Evolutionary conservation across 176 grass and related monocot genomes (phyloP).

Genomic region (Aegilops bicornis): DNA sequence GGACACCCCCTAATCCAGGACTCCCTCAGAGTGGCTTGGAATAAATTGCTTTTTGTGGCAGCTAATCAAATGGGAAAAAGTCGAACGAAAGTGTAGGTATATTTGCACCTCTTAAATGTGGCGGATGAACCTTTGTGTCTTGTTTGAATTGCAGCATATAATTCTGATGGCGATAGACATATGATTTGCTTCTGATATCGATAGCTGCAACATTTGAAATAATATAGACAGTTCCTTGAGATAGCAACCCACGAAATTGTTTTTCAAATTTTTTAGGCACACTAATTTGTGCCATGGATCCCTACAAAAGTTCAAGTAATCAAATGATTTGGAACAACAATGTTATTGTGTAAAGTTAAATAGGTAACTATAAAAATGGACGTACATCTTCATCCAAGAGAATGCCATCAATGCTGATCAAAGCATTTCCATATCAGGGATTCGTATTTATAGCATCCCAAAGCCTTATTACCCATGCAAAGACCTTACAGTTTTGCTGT

Average conservation of each 20-base stretch:
- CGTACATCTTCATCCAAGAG: not conserved
- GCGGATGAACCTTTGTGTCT: not conserved
- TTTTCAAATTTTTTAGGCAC: not conserved
- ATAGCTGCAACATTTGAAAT: not conserved
- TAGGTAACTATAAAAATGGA: not conserved
- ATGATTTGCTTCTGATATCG: not conserved
- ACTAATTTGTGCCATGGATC: not conserved
- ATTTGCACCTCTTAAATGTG: not conserved
- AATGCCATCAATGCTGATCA: slow-evolving; percentile 7
- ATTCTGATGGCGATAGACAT: not conserved
- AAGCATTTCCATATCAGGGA: not conserved
- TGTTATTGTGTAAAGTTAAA: not conserved
- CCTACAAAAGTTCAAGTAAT: not conserved
- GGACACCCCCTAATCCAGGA: too few species aligned
- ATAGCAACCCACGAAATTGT: not conserved
- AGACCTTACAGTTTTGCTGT: not conserved
- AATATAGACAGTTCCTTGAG: not conserved
- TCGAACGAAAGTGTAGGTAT: not conserved
- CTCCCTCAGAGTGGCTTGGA: not conserved
- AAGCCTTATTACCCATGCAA: not conserved
- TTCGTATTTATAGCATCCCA: not conserved
- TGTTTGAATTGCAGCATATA: slow-evolving; percentile 19
- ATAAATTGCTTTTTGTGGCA: not conserved
- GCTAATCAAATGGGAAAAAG: not conserved
- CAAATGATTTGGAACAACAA: not conserved